Conservation (phyloP, 345 rosid species). For the Stellera chamaejasme region DNA sequence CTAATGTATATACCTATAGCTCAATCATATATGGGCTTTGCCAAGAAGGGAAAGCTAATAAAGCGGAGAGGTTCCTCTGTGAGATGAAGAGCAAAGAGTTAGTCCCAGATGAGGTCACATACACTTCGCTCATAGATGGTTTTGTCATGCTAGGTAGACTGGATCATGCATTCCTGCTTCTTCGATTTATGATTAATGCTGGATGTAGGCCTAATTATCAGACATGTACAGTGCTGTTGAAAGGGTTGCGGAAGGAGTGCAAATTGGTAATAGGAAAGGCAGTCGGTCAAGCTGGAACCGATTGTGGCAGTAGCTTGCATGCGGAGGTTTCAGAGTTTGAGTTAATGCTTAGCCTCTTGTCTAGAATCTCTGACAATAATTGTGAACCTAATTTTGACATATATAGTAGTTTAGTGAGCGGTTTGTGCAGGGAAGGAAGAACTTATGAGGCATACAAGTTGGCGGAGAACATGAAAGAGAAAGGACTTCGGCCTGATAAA, state of each 20-base stretch:
- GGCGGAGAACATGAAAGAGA: conserved; percentile 41
- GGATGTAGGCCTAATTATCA: conserved; percentile 51
- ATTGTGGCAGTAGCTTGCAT: conserved; percentile 20
- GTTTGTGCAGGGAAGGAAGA: conserved; percentile 50
- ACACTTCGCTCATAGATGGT: conserved; percentile 48
- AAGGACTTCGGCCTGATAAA: conserved; percentile 31
- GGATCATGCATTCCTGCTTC: conserved; percentile 45
- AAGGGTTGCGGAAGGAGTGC: conserved; percentile 43
- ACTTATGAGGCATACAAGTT: conserved; percentile 35
- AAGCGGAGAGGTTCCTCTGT: conserved; percentile 43
- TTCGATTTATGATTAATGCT: conserved; percentile 29
- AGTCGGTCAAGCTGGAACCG: conserved; percentile 30
- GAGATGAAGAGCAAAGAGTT: conserved; percentile 44
- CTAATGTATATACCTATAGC: conserved; percentile 46
- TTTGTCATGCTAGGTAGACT: conserved; percentile 43
- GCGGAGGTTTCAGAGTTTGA: conserved; percentile 20
- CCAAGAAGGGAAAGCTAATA: conserved; percentile 41
- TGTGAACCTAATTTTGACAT: conserved; percentile 33
- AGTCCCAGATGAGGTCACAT: conserved; percentile 41
- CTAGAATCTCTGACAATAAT: conserved; percentile 38
- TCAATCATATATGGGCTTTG: conserved; percentile 53
- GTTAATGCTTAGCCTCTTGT: conserved; percentile 28
- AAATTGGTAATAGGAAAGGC: conserved; percentile 27
- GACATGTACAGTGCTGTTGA: conserved; percentile 43
- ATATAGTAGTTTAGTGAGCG: conserved; percentile 29